A percentile compares a stretch with the other conserved stretches of the same genome.
Conservation (phyloP, 176 grass and related monocot species). For the Oryza meyeriana region DNA sequence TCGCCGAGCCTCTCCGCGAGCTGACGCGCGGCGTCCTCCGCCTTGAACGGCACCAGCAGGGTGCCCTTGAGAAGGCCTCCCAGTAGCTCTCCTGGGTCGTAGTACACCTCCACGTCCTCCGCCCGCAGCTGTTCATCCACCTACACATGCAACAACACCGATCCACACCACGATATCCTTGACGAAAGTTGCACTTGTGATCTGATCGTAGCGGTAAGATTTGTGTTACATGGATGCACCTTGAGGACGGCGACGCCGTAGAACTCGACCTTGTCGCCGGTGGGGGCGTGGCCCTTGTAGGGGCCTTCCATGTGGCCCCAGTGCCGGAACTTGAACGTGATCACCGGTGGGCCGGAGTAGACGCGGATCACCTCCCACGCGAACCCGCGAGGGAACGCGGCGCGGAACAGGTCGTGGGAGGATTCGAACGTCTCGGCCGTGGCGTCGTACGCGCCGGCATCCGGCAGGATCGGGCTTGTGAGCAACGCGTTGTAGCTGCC, state of each 20-base stretch:
- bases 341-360: slow-evolving; percentile 63
- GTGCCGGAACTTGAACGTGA: slow-evolving; percentile 90
- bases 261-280: slow-evolving; percentile 74
- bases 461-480: slow-evolving; percentile 47
- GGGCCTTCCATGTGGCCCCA: slow-evolving; percentile 81
- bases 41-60: slow-evolving; percentile 3
- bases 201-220: not conserved
- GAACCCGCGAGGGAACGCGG: slow-evolving; percentile 75
- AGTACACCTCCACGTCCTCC: slow-evolving; percentile 84
- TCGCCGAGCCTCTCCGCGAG: slow-evolving; percentile 29
- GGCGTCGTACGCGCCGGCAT: slow-evolving; percentile 59
- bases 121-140: slow-evolving; percentile 78
- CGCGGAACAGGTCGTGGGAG: slow-evolving; percentile 70
- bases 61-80: slow-evolving; percentile 64
- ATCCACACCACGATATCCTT: not conserved
- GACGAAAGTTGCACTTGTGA: not conserved
- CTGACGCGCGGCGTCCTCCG: not conserved
- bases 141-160: not conserved
- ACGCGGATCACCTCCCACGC: slow-evolving; percentile 81
- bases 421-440: slow-evolving; percentile 79
- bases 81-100: slow-evolving; percentile 79
- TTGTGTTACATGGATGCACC: slow-evolving; percentile 11
- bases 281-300: slow-evolving; percentile 64
- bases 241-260: slow-evolving; percentile 76
- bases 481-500: slow-evolving; percentile 97